Conservation (phyloP, 306 rosid species). For the Glycyrrhiza uralensis region DNA sequence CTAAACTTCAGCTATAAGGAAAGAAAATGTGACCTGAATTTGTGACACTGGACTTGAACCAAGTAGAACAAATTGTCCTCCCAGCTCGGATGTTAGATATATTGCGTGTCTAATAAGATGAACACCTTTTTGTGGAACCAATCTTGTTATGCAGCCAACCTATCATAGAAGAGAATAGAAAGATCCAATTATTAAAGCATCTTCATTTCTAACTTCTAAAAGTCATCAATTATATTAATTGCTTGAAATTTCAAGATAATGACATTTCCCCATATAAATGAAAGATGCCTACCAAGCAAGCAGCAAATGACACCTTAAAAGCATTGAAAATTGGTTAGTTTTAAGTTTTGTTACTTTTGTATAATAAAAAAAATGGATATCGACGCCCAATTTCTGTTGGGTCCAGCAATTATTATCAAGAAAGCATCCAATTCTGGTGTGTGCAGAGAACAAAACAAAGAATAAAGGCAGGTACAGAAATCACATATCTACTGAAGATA, state of each 20-base stretch:
- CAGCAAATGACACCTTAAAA: constrained; percentile 10
- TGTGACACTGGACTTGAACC: constrained; percentile 94
- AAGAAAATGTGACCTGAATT: constrained; percentile 67
- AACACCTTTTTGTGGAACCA: constrained; percentile 98
- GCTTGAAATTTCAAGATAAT: constrained; percentile 7
- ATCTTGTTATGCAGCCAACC: constrained; percentile 94
- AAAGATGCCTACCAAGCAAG: background rate
- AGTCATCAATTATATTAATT: constrained; percentile 1
- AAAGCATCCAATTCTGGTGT: no score
- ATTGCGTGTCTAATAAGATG: constrained; percentile 94
- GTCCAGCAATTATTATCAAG: no score
- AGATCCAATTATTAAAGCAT: constrained; percentile 15
- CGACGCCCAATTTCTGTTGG: no score
- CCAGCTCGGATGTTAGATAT: constrained; percentile 76
- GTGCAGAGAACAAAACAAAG: no score
- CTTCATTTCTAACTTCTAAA: constrained; percentile 1
- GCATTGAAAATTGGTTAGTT: no score
- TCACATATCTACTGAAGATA: no score
- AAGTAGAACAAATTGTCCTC: constrained; percentile 93
- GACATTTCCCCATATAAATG: background rate
- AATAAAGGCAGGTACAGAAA: no score
- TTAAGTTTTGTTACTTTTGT: no score
- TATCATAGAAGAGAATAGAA: constrained; percentile 35
- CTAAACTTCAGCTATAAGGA: constrained; percentile 24
- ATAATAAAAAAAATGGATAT: no score